Percentiles rank a stretch among this genome's conserved stretches.
phyloP scores from a whole-genome alignment of 2,329 filamentous ascomycete genomes.

The Xylariaceae sp. region DNA sequence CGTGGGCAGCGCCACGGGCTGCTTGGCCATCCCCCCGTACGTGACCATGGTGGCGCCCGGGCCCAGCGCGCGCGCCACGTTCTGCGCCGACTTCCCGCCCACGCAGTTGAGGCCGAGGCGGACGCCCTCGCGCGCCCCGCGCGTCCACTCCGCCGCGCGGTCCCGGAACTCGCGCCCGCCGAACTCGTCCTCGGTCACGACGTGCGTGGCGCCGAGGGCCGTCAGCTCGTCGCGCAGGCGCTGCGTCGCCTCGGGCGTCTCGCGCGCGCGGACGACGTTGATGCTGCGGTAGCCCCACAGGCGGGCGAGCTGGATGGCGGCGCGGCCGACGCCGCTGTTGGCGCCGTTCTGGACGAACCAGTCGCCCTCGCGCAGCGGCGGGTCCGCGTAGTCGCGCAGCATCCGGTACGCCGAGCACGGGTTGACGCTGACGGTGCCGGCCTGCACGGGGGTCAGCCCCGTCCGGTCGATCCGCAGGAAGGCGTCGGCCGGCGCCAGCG shows the following conservation, averaged over 20 bases:
- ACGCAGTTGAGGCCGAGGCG: constrained; percentile 90
- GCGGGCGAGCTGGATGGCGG: constrained; percentile 83
- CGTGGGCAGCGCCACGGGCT: constrained; percentile 80
- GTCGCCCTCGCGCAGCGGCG: constrained; percentile 65
- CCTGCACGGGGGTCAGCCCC: constrained; percentile 74
- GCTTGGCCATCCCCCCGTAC: constrained; percentile 92
- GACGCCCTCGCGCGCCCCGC: constrained; percentile 70
- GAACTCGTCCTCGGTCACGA: constrained; percentile 60
- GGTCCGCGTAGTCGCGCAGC: constrained; percentile 74
- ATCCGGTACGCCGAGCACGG: constrained; percentile 94
- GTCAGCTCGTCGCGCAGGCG: constrained; percentile 55
- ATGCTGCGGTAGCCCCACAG: constrained; percentile 90
- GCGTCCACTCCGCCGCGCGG: constrained; percentile 66
- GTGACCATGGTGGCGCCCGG: constrained; percentile 78
- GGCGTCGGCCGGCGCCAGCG: constrained; percentile 58
- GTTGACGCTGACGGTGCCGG: constrained; percentile 88
- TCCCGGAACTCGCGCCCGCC: constrained; percentile 63
- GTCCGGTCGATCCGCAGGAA: constrained; percentile 59
- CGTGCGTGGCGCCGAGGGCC: constrained; percentile 58
- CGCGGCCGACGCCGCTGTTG: constrained; percentile 88
- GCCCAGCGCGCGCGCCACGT: constrained; percentile 74
- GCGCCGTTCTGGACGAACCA: constrained; percentile 98
- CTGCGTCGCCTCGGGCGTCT: constrained; percentile 65
- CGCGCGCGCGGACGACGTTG: constrained; percentile 80
- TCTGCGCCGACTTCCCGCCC: constrained; percentile 80